Evolutionary conservation across 2,329 filamentous ascomycete genomes (phyloP).

Genomic region (Epicoccum nigrum): DNA sequence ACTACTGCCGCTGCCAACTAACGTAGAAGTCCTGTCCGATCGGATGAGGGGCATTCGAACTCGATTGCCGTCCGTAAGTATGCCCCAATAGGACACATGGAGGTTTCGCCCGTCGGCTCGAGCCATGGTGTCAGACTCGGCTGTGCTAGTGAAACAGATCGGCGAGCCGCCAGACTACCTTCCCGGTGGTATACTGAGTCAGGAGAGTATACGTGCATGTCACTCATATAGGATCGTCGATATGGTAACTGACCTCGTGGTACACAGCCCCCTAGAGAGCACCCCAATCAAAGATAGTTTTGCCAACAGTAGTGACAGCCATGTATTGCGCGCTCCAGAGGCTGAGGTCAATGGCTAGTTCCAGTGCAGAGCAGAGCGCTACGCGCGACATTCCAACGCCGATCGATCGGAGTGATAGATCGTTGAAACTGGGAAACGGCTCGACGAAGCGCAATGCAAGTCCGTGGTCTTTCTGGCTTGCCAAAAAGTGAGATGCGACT

Average conservation of each 20-base stretch:
- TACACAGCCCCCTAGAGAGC: slow-evolving; percentile 21
- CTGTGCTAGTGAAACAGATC: not conserved
- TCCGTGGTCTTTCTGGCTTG: slow-evolving; percentile 9
- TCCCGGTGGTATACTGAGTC: not conserved
- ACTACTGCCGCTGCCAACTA: too few relatives aligned
- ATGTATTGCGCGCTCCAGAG: slow-evolving; percentile 45
- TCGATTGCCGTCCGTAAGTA: too few relatives aligned
- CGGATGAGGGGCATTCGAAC: not conserved
- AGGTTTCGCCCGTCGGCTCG: not conserved
- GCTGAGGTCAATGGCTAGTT: slow-evolving; percentile 41
- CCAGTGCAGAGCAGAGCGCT: slow-evolving; percentile 40
- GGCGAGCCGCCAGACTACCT: not conserved
- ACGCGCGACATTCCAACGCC: slow-evolving; percentile 39
- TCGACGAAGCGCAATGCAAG: slow-evolving; percentile 15
- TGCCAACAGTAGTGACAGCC: slow-evolving; percentile 37
- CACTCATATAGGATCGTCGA: too few relatives aligned
- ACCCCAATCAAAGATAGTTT: slow-evolving; percentile 44
- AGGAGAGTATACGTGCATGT: not conserved
- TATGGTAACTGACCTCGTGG: too few relatives aligned
- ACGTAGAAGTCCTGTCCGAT: slow-evolving; percentile 6
- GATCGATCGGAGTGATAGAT: slow-evolving; percentile 25
- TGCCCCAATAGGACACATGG: too few relatives aligned
- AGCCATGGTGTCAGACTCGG: not conserved
- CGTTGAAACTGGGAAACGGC: slow-evolving; percentile 12
- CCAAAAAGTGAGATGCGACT: slow-evolving; percentile 41